Conservation (phyloP, 176 grass and related monocot genomes). For the Pontederia paniculata region DNA sequence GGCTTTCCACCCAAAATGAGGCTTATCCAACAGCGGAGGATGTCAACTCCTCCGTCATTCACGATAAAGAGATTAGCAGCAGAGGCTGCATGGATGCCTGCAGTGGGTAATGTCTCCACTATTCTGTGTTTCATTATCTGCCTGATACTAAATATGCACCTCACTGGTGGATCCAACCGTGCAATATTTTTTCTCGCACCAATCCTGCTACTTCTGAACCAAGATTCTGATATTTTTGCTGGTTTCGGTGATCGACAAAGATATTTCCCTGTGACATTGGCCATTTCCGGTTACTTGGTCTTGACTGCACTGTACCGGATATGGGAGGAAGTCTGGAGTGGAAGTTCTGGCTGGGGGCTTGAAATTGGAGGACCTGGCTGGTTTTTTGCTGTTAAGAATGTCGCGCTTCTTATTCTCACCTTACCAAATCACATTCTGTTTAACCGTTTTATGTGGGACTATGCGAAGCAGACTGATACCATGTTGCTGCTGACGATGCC, state of each 20-base stretch:
- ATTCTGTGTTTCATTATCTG: slow-evolving; percentile 83
- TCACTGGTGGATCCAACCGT: slow-evolving; percentile 85
- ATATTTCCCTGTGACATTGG: slow-evolving; percentile 76
- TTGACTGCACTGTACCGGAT: slow-evolving; percentile 71
- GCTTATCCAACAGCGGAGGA: slow-evolving; percentile 78
- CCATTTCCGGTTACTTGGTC: slow-evolving; percentile 67
- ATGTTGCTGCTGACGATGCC: slow-evolving; percentile 84
- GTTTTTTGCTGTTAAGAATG: slow-evolving; percentile 82
- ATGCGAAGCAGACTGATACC: slow-evolving; percentile 78
- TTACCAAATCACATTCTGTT: slow-evolving; percentile 96
- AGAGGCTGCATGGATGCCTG: slow-evolving; percentile 98
- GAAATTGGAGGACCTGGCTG: slow-evolving; percentile 72
- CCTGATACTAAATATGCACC: slow-evolving; percentile 66
- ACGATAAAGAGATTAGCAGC: slow-evolving; percentile 95
- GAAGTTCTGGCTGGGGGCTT: slow-evolving; percentile 55
- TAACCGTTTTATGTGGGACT: slow-evolving; percentile 99
- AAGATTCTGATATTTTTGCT: slow-evolving; percentile 89
- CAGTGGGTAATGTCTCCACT: slow-evolving; percentile 79
- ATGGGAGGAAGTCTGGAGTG: slow-evolving; percentile 77
- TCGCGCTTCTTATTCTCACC: slow-evolving; percentile 65
- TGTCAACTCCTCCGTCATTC: slow-evolving; percentile 58
- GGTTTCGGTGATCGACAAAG: slow-evolving; percentile 93
- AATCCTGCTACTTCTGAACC: slow-evolving; percentile 85
- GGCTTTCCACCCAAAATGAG: slow-evolving; percentile 69
- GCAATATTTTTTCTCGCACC: slow-evolving; percentile 94